A percentile compares a stretch with the other conserved stretches of the same genome.
Conservation (phyloP, 106 monocot genomes). For the Dendrobium chrysotoxum region DNA sequence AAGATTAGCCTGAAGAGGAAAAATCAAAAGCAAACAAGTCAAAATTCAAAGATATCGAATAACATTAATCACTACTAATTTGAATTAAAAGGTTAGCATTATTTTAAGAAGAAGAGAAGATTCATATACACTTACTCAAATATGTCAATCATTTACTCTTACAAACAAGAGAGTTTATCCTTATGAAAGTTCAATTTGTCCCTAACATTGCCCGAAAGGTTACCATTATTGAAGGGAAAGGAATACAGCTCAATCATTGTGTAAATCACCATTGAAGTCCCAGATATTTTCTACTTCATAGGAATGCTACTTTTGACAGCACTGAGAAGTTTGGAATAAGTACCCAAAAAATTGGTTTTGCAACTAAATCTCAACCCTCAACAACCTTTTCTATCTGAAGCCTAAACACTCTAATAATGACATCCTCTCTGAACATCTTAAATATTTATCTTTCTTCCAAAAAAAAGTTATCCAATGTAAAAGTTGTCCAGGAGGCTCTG, state of each 20-base stretch:
- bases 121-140: background rate
- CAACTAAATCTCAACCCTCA: background rate
- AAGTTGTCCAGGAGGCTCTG: background rate
- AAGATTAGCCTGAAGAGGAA: constrained; percentile 17
- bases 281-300: background rate
- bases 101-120: background rate
- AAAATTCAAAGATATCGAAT: background rate
- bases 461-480: background rate
- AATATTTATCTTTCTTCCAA: background rate
- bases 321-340: background rate
- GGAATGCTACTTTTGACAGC: background rate
- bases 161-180: background rate
- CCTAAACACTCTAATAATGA: background rate
- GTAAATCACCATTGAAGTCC: background rate
- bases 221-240: background rate
- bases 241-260: background rate
- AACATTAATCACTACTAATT: background rate
- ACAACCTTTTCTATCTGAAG: background rate
- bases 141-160: background rate
- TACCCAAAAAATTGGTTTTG: no score
- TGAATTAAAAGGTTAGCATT: background rate
- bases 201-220: background rate
- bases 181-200: background rate
- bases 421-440: background rate
- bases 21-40: background rate